Percentiles rank a stretch among this genome's conserved stretches.
Evolutionary conservation across 1,284 basidiomycete species (phyloP).

Genomic region (Ustilago bromivora): DNA sequence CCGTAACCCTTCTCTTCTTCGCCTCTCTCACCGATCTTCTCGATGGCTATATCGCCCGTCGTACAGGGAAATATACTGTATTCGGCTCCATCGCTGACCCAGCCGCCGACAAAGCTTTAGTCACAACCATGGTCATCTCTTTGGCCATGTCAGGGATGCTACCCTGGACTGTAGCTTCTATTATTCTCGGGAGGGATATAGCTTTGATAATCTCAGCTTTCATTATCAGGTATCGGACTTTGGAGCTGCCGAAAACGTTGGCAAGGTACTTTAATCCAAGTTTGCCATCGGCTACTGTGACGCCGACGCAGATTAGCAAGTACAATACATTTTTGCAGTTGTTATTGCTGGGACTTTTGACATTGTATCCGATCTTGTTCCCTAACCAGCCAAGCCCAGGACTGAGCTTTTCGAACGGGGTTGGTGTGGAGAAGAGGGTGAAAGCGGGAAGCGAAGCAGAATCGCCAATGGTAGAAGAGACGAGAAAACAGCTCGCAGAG

Average conservation of each 20-base stretch:
- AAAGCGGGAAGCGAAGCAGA: neutral
- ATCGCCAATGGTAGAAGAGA: neutral
- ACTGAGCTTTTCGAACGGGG: constrained; percentile 3
- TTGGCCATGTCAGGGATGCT: constrained; percentile 84
- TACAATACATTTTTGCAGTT: constrained; percentile 94
- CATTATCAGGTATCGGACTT: constrained; percentile 89
- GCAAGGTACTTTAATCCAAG: constrained; percentile 93
- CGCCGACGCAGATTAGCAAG: constrained; percentile 76
- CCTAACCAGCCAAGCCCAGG: constrained; percentile 35
- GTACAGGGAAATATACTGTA: constrained; percentile 79
- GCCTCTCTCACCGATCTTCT: constrained; percentile 91
- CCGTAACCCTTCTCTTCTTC: constrained; percentile 84
- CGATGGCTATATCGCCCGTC: constrained; percentile 89
- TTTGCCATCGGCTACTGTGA: constrained; percentile 91
- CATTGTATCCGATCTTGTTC: constrained; percentile 83
- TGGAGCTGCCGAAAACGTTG: constrained; percentile 90
- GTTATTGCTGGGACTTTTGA: constrained; percentile 86
- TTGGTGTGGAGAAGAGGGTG: neutral
- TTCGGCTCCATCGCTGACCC: constrained; percentile 95
- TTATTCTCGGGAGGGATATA: constrained; percentile 91
- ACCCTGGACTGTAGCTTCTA: constrained; percentile 83
- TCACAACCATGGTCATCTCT: constrained; percentile 92
- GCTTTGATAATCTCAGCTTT: constrained; percentile 89
- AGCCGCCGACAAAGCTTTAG: constrained; percentile 93
- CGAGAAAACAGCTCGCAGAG: neutral